Evolutionary conservation across 2,329 filamentous ascomycete genomes (phyloP), one percentile per base, ranked within the genome.

Genomic region (Xylaria sp.): DNA sequence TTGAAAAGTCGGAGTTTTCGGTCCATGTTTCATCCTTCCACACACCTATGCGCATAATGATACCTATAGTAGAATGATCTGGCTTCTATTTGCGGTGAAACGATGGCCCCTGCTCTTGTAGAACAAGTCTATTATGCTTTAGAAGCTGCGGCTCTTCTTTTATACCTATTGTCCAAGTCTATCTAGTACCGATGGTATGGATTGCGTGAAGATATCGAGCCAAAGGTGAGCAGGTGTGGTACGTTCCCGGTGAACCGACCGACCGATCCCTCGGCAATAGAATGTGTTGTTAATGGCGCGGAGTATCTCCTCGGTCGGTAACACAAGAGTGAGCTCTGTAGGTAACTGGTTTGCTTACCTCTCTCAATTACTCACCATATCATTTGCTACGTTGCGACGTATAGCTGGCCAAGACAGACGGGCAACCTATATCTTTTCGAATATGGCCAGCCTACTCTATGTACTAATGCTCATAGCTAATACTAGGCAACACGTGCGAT

Each of bases 181-280:
- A 45, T 8, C 17, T 54, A 45, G 58, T 54, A 57, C 59, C 54
- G 54, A 59, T 54, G 9, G 53, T 54, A 58, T 67, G 59, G 64
- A n/a, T 65, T 55, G n/a, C 50, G 53, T 65, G 51, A 11, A 54
- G 42, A 50, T 45, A 42, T 47, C 45, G 39, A 32, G 39, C 36
- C 55, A 54, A 47, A 27, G 51, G 42, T 58, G 27, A 9, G n/a
- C 7, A 53, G 30, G 48, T 53, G 51, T 50, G 39, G 27, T 62
- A 61, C 39, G 42, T 61, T 56, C 50, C 57, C 47, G 57, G 19
- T 50, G 58, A 57, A 42, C 30, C 50, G 51, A 48, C 34, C 14
- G 42, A 51, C 39, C 39, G 5, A 14, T 14, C 39, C 39, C 39
- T 42, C 39, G 39, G 39, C 17, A 42, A 42, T 42, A 12, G 39